phyloP scores from a whole-genome alignment of 1,139 yeast genomes.

The Taphrina confusa region DNA sequence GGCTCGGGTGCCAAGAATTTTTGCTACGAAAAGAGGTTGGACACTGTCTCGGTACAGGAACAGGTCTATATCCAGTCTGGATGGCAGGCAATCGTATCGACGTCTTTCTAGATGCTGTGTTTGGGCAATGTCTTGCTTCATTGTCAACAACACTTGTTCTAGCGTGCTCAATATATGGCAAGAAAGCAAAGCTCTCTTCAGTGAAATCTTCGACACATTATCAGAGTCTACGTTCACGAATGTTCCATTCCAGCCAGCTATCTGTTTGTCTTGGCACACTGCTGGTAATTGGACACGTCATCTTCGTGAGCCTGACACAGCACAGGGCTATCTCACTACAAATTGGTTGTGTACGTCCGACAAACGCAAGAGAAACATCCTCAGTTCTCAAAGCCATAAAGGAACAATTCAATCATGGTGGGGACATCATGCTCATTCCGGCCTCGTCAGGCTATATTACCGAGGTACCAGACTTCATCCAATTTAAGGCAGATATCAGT shows the following conservation, averaged over 20 bases:
- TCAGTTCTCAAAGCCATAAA: conserved; percentile 2
- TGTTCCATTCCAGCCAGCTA: not conserved
- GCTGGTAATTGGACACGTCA: not conserved
- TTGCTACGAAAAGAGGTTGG: not conserved
- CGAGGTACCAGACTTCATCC: not conserved
- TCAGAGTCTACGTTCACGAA: not conserved
- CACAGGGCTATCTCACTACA: not conserved
- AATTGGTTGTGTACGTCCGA: conserved; percentile 6
- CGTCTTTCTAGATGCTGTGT: not conserved
- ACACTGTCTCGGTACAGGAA: not conserved
- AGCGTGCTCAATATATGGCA: too few species aligned
- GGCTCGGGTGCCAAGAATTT: not conserved
- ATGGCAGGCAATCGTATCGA: not conserved
- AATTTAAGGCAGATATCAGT: not conserved
- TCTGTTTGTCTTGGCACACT: not conserved
- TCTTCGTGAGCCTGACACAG: not conserved
- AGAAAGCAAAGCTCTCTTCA: too few species aligned
- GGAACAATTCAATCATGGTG: not conserved
- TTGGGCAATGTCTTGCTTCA: not conserved
- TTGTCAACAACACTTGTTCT: too few species aligned
- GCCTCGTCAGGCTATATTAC: not conserved
- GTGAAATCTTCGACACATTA: too few species aligned
- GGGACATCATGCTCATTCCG: not conserved
- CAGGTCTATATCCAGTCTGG: not conserved
- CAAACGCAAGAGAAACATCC: not conserved